Conservation (phyloP, 148 eudicot species). For the Silene latifolia region DNA sequence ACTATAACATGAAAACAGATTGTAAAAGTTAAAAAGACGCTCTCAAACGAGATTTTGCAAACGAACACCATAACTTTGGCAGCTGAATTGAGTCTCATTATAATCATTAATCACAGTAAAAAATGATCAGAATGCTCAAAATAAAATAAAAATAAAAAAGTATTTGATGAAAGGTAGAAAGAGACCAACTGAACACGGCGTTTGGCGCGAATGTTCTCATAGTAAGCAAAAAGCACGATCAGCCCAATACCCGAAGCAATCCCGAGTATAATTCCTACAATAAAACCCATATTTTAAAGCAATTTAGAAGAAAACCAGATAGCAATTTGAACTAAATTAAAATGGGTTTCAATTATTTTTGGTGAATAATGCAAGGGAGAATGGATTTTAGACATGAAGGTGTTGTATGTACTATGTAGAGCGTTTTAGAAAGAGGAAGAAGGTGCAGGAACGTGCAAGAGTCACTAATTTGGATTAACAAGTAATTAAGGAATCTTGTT, state of each 20-base stretch:
- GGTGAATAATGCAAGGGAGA: too few species aligned
- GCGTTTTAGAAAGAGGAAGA: constrained; percentile 5
- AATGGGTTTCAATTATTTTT: constrained; percentile 20
- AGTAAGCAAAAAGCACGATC: constrained; percentile 50
- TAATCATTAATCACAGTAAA: too few species aligned
- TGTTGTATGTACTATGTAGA: constrained; percentile 8
- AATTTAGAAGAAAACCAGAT: constrained; percentile 24
- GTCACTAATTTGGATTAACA: neutral
- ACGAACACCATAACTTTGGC: too few species aligned
- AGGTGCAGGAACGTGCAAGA: neutral
- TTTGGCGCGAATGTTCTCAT: constrained; percentile 50
- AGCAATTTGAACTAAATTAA: constrained; percentile 17
- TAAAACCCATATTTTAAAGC: constrained; percentile 49
- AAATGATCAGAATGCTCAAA: too few species aligned
- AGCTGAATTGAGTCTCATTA: too few species aligned
- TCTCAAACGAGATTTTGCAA: neutral
- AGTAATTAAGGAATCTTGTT: neutral
- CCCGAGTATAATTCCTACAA: constrained; percentile 48
- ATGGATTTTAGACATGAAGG: too few species aligned
- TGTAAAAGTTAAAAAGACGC: too few species aligned
- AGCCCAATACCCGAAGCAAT: constrained; percentile 52
- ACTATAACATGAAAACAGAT: too few species aligned
- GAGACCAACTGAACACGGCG: constrained; percentile 63
- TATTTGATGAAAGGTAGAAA: neutral
- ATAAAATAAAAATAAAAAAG: too few species aligned